phyloP scores from a whole-genome alignment of 768 basidiomycete species.

The Termitomyces sp. region DNA sequence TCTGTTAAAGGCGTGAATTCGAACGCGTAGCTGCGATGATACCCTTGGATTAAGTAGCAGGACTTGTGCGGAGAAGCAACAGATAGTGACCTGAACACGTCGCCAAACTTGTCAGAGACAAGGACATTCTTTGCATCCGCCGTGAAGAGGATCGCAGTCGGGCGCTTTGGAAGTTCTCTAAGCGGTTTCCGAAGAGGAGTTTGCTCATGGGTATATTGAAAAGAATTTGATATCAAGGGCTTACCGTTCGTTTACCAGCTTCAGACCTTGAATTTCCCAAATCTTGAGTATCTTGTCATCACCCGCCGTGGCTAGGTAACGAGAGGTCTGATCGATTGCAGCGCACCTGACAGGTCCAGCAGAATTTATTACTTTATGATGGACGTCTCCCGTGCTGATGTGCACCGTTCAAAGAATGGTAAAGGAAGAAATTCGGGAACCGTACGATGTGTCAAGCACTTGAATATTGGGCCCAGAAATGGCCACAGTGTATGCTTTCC shows the following conservation, averaged over 20 bases:
- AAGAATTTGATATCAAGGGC: background rate
- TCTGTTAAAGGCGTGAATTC: constrained; percentile 25
- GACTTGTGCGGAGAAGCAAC: background rate
- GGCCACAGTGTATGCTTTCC: constrained; percentile 29
- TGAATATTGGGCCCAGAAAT: constrained; percentile 63
- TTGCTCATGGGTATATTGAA: background rate
- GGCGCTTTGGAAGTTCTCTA: constrained; percentile 82
- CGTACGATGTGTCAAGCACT: constrained; percentile 50
- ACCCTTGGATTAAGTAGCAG: background rate
- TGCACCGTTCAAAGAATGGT: background rate
- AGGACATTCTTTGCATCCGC: constrained; percentile 59
- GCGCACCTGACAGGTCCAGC: constrained; percentile 56
- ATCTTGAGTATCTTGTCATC: constrained; percentile 83
- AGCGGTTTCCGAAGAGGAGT: background rate
- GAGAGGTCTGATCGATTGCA: constrained; percentile 37
- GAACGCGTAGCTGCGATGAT: constrained; percentile 59
- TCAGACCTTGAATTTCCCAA: constrained; percentile 57
- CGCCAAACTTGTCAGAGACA: constrained; percentile 92
- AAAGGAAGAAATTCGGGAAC: background rate
- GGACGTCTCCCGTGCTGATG: constrained; percentile 46
- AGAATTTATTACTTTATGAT: constrained; percentile 40
- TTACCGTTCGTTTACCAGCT: constrained; percentile 59
- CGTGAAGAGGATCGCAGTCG: constrained; percentile 65
- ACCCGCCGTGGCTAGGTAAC: constrained; percentile 54
- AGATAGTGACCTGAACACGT: constrained; percentile 68